Conservation (phyloP, 768 basidiomycete species). For the Boletus rufocinnamomeus region DNA sequence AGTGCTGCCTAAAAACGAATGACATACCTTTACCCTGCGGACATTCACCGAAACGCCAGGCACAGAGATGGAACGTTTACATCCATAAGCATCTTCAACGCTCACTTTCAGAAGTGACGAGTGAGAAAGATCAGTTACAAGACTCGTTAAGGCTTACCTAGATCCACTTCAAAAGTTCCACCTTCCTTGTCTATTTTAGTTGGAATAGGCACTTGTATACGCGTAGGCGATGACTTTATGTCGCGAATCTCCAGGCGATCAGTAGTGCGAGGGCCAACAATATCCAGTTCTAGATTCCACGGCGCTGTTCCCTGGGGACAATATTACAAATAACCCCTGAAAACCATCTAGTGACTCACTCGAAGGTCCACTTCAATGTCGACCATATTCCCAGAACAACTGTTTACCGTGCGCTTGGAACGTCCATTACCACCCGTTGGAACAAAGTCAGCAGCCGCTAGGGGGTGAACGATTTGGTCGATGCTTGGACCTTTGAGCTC, state of each 20-base stretch:
- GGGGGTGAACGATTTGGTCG: constrained; percentile 86
- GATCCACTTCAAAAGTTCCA: constrained; percentile 77
- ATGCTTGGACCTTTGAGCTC: constrained; percentile 75
- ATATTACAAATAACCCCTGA: background rate
- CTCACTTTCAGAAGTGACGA: constrained; percentile 51
- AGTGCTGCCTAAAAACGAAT: background rate
- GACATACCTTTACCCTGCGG: constrained; percentile 68
- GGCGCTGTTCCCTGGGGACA: constrained; percentile 76
- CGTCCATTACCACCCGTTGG: constrained; percentile 39
- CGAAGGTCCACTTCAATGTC: constrained; percentile 79
- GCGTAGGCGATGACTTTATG: constrained; percentile 56
- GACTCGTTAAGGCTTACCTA: constrained; percentile 48
- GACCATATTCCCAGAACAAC: constrained; percentile 76
- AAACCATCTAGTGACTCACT: constrained; percentile 43
- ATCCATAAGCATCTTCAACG: constrained; percentile 87
- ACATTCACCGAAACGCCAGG: constrained; percentile 87
- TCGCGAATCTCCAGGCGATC: constrained; percentile 57
- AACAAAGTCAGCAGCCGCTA: constrained; percentile 78
- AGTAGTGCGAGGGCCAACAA: constrained; percentile 71
- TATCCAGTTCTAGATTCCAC: constrained; percentile 83
- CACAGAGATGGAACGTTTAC: constrained; percentile 72
- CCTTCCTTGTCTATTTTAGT: constrained; percentile 62
- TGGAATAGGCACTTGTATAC: constrained; percentile 68
- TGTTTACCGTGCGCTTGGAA: constrained; percentile 61
- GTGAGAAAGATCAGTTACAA: constrained; percentile 4